Percentiles rank a stretch among this genome's conserved stretches.
Conservation (phyloP, 2,329 filamentous ascomycete genomes). For the Sporothrix inflata region DNA sequence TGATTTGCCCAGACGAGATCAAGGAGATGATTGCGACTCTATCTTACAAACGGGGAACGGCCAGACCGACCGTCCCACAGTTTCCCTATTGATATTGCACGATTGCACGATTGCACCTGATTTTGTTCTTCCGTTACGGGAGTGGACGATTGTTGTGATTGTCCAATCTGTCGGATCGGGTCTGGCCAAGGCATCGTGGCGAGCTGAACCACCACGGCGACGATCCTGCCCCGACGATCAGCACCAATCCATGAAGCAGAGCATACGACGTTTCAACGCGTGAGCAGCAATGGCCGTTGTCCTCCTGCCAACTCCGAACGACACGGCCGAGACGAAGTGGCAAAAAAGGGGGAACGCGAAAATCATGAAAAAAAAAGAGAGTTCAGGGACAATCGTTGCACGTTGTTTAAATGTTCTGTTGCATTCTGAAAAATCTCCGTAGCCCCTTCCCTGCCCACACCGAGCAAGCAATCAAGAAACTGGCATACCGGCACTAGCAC, state of each 20-base stretch:
- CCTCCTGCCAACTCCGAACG: background rate
- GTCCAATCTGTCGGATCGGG: background rate
- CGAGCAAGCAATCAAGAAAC: slow-evolving; percentile 6
- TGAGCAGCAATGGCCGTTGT: background rate
- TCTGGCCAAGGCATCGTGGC: background rate
- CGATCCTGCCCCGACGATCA: background rate
- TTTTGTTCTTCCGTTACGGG: background rate
- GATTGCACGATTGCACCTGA: background rate
- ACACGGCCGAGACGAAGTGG: background rate
- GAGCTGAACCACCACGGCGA: background rate
- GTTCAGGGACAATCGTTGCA: too few relatives aligned
- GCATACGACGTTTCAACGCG: slow-evolving; percentile 18
- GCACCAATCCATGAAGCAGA: slow-evolving; percentile 5
- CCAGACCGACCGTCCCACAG: background rate
- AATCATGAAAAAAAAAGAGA: background rate
- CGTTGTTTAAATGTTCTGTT: background rate
- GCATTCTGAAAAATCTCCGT: slow-evolving; percentile 8
- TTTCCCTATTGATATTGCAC: background rate
- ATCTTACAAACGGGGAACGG: background rate
- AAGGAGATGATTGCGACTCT: background rate
- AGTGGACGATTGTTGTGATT: too few relatives aligned
- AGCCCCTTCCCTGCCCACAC: background rate
- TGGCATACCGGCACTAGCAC: background rate
- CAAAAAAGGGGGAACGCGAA: background rate
- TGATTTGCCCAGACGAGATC: background rate